Evolutionary conservation across 2,329 filamentous ascomycete genomes (phyloP), one percentile per base, ranked within the genome.

Genomic region (Trichophyton equinum): DNA sequence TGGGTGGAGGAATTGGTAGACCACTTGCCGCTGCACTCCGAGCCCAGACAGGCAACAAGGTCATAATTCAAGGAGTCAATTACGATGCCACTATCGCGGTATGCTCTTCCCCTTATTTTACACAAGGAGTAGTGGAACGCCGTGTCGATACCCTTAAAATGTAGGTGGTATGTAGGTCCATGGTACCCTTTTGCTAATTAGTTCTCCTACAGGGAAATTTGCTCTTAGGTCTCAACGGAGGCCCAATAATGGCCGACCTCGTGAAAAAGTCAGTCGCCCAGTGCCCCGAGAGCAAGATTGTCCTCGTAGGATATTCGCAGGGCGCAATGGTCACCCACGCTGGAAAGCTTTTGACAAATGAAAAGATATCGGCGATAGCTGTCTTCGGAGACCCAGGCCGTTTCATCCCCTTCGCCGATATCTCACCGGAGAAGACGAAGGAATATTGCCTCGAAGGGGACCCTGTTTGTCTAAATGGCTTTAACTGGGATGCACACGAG

Each of bases 391-490:
- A 80, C 61, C 79, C 78, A 2, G 73, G 78, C 65, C 74, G 74
- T 61, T 61, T 60, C 20, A 63, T 73, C 62, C 69, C 75, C 55
- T 72, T 74, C 8, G 68, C 71, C 36, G 72, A 76, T 63, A 71
- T 78, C n/a, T 64, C 71, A 4, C 66, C 68, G 30, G 70, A 69
- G 1, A 76, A 80, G 65, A 72, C 75, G 3, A 74, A 78, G 65
- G 77, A 79, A 20, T 76, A 78, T 42, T 83, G 81, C 62, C 75
- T 78, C 33, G 53, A 64, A 2, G 80, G 77, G 0, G 81, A 83
- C 64, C 70, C 76, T 8, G 80, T 83, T 4, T 83, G 81, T 62
- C 60, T 68, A 3, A 77, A 79, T 38, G 77, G 76, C 0, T 66
- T 75, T 22, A 70, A 76, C 59, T 67, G 76, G 4, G 67, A 75